A percentile compares a stretch with the other conserved stretches of the same genome.
These are phyloP conservation scores for Boletellus ananiceps DNA, from an alignment of 768 basidiomycete species.

Conservation along the genomic window DNA sequence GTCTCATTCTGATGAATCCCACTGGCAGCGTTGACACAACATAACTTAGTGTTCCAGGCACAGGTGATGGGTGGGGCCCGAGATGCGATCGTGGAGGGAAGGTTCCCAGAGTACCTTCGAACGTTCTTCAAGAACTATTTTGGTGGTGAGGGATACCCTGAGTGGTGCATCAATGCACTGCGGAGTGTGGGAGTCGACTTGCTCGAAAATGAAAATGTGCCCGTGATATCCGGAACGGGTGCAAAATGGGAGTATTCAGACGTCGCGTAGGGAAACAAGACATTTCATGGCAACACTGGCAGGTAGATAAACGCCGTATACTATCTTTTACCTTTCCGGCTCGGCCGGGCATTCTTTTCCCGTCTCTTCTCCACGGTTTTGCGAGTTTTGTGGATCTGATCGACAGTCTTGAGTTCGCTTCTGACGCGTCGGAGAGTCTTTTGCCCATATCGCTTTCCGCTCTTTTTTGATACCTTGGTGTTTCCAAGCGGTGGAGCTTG, in stretches of 20 bases:
- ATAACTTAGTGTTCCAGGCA: conserved; percentile 84
- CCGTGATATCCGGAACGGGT: conserved; percentile 56
- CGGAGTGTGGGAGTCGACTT: conserved; percentile 81
- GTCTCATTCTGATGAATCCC: conserved; percentile 10
- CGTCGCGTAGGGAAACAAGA: conserved; percentile 16
- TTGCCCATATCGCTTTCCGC: conserved; percentile 45
- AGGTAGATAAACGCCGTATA: conserved; percentile 7
- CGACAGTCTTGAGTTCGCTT: conserved; percentile 79
- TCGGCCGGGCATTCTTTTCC: conserved; percentile 79
- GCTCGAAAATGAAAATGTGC: conserved; percentile 48
- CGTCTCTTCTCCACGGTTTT: conserved; percentile 58
- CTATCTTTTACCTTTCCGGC: conserved; percentile 32
- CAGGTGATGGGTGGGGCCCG: conserved; percentile 82
- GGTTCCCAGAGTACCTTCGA: conserved; percentile 73
- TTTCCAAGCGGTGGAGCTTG: conserved; percentile 17
- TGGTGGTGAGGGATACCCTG: conserved; percentile 70
- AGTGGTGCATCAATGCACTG: conserved; percentile 86
- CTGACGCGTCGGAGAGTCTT: conserved; percentile 65
- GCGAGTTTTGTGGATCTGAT: conserved; percentile 81
- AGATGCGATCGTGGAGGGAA: conserved; percentile 72
- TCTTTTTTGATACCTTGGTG: conserved; percentile 25
- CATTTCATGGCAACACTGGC: neutral
- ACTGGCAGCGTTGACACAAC: conserved; percentile 65
- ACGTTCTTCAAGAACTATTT: conserved; percentile 79
- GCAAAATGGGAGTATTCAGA: conserved; percentile 81